Conservation (phyloP, 139 green algal genomes). For the Picochlorum sp. region DNA sequence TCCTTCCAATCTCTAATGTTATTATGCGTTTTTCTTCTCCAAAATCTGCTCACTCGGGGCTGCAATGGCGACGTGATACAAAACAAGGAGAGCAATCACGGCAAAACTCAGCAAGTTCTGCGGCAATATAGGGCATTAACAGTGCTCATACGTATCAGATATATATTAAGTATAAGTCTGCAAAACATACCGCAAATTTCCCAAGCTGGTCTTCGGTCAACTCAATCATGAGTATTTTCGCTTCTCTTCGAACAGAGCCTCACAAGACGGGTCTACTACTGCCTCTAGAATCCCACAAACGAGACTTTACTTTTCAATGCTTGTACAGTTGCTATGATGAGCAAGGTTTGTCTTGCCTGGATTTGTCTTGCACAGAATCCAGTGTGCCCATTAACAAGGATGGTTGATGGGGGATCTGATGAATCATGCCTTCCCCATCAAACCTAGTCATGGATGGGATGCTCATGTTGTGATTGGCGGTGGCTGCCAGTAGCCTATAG, state of each 20-base stretch:
- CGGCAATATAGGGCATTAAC: background rate
- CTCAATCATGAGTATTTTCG: background rate
- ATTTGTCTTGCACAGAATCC: too few species aligned
- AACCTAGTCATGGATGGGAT: too few species aligned
- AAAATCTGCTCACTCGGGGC: background rate
- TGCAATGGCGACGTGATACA: conserved; percentile 56
- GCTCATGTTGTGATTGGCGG: too few species aligned
- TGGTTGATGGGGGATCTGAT: too few species aligned
- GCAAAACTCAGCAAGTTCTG: conserved; percentile 65
- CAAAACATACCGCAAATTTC: conserved; percentile 38
- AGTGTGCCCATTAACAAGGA: too few species aligned
- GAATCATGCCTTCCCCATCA: too few species aligned
- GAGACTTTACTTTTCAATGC: too few species aligned
- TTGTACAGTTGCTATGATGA: too few species aligned
- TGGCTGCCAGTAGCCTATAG: too few species aligned
- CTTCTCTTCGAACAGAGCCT: background rate
- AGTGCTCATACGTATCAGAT: background rate
- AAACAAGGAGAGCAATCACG: conserved; percentile 61
- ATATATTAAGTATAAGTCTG: background rate
- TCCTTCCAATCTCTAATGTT: background rate
- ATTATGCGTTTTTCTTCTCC: background rate
- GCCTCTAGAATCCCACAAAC: too few species aligned
- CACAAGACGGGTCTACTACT: too few species aligned
- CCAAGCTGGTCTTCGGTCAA: conserved; percentile 45
- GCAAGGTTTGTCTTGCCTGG: too few species aligned